These are phyloP conservation scores for Exophiala sideris DNA, from an alignment of 2,329 filamentous ascomycete species.

Conservation along the genomic window DNA sequence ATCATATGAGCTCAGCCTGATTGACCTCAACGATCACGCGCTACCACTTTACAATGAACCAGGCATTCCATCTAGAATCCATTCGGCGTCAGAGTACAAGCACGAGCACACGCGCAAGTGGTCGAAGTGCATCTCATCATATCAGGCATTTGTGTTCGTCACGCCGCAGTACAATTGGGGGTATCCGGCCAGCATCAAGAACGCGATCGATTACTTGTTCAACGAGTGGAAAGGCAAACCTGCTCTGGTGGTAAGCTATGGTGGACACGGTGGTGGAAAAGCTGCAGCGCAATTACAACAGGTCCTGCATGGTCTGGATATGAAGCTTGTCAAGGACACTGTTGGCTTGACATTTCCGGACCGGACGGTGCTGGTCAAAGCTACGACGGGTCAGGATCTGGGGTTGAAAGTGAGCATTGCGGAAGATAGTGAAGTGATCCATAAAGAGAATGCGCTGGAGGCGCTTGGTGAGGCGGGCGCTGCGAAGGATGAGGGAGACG, in stretches of 20 bases:
- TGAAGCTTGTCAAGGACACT: slow-evolving; percentile 34
- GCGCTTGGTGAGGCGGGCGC: neutral
- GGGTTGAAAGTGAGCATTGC: slow-evolving; percentile 13
- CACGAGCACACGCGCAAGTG: slow-evolving; percentile 38
- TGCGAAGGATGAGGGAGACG: neutral
- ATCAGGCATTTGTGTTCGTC: slow-evolving; percentile 42
- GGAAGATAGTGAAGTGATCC: neutral
- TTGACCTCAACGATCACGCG: slow-evolving; percentile 34
- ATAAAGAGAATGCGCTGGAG: neutral
- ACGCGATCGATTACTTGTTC: slow-evolving; percentile 60
- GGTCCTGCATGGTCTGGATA: slow-evolving; percentile 36
- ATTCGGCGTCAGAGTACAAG: slow-evolving; percentile 33
- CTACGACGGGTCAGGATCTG: slow-evolving; percentile 29
- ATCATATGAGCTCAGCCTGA: slow-evolving; percentile 28
- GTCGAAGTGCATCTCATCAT: slow-evolving; percentile 35
- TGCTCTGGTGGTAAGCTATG: slow-evolving; percentile 54
- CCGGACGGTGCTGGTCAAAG: slow-evolving; percentile 27
- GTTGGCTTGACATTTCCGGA: slow-evolving; percentile 32
- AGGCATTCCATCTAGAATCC: slow-evolving; percentile 37
- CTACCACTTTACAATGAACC: slow-evolving; percentile 41
- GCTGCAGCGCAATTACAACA: slow-evolving; percentile 36
- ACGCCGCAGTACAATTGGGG: slow-evolving; percentile 55
- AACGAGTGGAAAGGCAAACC: slow-evolving; percentile 59
- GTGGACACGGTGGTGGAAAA: slow-evolving; percentile 42
- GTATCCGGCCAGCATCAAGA: slow-evolving; percentile 55